Conservation (phyloP, 2,329 filamentous ascomycete genomes). For the Teratosphaeria zuluensis region DNA sequence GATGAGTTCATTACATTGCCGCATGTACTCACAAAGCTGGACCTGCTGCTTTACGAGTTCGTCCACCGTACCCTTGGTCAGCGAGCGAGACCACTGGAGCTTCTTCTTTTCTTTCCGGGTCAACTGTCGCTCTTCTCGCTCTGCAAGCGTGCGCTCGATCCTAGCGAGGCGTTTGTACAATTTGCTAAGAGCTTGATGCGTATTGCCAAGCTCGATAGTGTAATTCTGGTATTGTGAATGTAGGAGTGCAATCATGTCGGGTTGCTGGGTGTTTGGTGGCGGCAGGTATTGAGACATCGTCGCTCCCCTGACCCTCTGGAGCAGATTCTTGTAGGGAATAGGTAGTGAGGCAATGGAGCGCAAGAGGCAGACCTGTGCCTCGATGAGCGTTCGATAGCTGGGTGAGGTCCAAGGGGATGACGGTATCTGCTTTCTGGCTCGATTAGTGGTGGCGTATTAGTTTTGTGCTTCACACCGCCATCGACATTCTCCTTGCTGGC, state of each 20-base stretch:
- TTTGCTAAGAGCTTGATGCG: constrained; percentile 19
- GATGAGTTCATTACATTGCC: constrained; percentile 19
- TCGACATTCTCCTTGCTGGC: too few relatives aligned
- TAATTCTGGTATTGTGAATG: constrained; percentile 19
- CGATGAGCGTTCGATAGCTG: not conserved
- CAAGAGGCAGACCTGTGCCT: constrained; percentile 13
- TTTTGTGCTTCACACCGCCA: not conserved
- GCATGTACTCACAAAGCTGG: constrained; percentile 15
- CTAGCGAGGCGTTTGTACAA: constrained; percentile 19
- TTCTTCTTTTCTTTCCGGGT: constrained; percentile 21
- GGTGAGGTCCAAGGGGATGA: not conserved
- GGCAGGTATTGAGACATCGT: not conserved
- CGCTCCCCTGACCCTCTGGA: not conserved
- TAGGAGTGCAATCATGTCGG: constrained; percentile 15
- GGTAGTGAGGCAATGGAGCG: constrained; percentile 10
- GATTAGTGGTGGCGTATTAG: not conserved
- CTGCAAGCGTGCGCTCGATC: constrained; percentile 13
- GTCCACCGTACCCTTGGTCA: constrained; percentile 13
- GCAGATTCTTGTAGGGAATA: not conserved
- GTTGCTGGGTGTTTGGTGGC: not conserved
- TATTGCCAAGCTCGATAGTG: constrained; percentile 17
- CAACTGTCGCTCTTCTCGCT: constrained; percentile 13
- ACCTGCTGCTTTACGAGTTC: constrained; percentile 16
- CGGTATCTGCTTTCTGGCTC: not conserved
- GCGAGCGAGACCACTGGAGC: constrained; percentile 16